Evolutionary conservation across 2,329 filamentous ascomycete species (phyloP), one percentile per base, ranked within the genome.

Genomic region (Penicillium oxalicum): DNA sequence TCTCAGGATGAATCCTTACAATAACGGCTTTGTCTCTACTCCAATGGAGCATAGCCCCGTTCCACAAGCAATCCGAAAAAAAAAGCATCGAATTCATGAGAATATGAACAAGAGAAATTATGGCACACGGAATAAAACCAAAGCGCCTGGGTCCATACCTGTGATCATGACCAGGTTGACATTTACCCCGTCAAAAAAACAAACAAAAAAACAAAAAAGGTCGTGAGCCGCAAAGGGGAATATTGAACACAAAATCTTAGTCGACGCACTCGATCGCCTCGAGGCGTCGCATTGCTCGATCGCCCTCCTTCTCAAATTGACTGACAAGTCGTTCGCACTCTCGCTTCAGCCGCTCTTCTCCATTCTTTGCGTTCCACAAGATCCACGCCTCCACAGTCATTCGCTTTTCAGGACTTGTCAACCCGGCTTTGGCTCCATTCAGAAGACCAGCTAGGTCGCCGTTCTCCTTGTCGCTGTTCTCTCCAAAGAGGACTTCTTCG

Each of bases 331-430:
- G 74, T 73, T 97, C 91, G 62, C 90, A 95, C 65, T 94, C 87
- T 33, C 77, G 73, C 62, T 84, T 85, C 47, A 98, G 74, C 66
- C 83, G 84, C 68, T 84, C 81, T 73, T 97, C 91, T 0, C 88
- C 89, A 63, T 84, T 77, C 52, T 79, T 78, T 0, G 93, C 93
- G 57, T 93, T 91, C 69, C 84, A 80, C 49, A 83, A 76, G 35
- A 98, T 86, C 89, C 91, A 98, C 68, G 96, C 84, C 67, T 95
- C 89, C 0, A 97, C 88, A 4, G 84, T 91, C 91, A 98, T 95
- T 34, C 79, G 76, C 74, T 86, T 90, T 73, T 97, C 93, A 0
- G 83, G 80, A 45, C 79, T 86, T 2, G 80, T 85, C 45, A 98
- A 70, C 11, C 79, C 79, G 0, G 76, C 76, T 9, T 80, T 82